phyloP scores from a whole-genome alignment of 176 grass and related monocot species.

The Phyllostachys edulis region DNA sequence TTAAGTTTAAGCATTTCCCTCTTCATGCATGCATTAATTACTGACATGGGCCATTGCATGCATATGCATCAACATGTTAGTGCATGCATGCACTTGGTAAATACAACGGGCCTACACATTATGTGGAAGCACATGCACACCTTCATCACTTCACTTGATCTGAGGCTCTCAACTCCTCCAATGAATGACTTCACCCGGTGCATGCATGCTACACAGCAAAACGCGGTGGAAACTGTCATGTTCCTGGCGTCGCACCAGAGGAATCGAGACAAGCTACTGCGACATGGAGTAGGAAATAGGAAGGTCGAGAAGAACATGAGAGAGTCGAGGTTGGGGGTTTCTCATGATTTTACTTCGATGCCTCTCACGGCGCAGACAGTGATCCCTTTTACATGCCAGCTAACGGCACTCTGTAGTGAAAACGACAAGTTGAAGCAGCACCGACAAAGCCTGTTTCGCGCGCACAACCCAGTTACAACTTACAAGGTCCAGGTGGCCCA shows the following conservation, averaged over 20 bases:
- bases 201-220: not conserved
- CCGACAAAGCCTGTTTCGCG: no score
- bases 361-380: no score
- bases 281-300: no score
- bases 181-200: not conserved
- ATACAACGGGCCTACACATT: not conserved
- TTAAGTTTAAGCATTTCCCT: not conserved
- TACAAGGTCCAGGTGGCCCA: no score
- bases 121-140: not conserved
- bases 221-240: not conserved
- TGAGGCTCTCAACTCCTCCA: not conserved
- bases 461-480: no score
- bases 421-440: no score
- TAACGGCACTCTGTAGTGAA: no score
- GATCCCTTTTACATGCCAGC: no score
- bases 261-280: not conserved
- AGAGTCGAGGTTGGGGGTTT: no score
- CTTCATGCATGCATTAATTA: conserved; percentile 3
- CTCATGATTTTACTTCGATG: no score
- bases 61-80: not conserved
- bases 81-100: conserved; percentile 12
- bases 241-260: no score
- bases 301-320: no score
- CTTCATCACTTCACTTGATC: not conserved
- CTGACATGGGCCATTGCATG: not conserved